These are phyloP conservation scores for Lablab purpureus DNA, from an alignment of 306 rosid species.

Conservation along the genomic window DNA sequence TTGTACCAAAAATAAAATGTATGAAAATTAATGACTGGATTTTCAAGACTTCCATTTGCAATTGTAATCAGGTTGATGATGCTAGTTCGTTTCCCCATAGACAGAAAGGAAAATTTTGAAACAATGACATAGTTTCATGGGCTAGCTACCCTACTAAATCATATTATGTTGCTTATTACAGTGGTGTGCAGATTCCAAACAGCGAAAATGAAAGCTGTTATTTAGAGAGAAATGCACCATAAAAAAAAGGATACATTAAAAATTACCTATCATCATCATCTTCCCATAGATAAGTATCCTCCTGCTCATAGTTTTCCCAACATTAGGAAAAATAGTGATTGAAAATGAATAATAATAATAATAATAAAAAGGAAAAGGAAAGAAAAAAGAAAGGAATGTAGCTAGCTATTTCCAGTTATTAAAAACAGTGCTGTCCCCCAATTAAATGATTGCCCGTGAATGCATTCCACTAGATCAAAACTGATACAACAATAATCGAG, in stretches of 20 bases:
- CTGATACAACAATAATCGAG: neutral
- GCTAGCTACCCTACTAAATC: neutral
- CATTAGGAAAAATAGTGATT: slow-evolving; percentile 41
- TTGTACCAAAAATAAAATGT: neutral
- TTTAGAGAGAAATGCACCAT: slow-evolving; percentile 14
- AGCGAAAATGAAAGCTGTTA: slow-evolving; percentile 3
- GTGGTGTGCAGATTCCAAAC: slow-evolving; percentile 19
- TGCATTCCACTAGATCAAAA: slow-evolving; percentile 29
- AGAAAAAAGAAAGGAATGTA: neutral
- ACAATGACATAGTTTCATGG: slow-evolving; percentile 12
- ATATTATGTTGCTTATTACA: slow-evolving; percentile 27
- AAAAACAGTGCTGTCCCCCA: neutral
- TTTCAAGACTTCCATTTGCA: neutral
- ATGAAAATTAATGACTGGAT: neutral
- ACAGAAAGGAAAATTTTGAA: neutral
- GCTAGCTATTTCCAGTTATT: neutral
- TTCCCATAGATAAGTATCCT: slow-evolving; percentile 97
- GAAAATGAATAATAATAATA: slow-evolving; percentile 36
- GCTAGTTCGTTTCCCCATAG: neutral
- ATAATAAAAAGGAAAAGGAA: neutral
- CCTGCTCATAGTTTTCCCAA: slow-evolving; percentile 60
- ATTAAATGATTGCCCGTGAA: neutral
- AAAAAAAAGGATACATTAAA: slow-evolving; percentile 21
- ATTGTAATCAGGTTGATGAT: neutral
- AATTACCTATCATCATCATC: slow-evolving; percentile 94